Percentiles rank a stretch among this genome's conserved stretches.
These are phyloP conservation scores for Erysimum cheiranthoides DNA, from an alignment of 345 rosid species.

Conservation along the genomic window DNA sequence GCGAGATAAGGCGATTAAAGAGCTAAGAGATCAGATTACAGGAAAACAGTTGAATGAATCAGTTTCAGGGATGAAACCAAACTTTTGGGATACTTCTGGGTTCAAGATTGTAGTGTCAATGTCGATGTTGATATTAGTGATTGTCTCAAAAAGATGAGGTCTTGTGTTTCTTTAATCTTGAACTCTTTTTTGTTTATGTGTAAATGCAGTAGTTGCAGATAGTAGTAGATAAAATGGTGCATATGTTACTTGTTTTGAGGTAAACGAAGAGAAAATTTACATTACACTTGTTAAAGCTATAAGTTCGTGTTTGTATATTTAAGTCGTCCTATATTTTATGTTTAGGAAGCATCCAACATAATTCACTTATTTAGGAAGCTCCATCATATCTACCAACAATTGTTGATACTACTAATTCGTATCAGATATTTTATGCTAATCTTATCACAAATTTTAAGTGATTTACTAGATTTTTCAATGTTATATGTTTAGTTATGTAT, in stretches of 20 bases:
- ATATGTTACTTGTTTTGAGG: not conserved
- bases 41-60: constrained; percentile 51
- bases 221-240: constrained; percentile 31
- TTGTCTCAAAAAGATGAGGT: constrained; percentile 70
- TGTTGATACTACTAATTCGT: too few species aligned
- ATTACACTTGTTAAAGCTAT: not conserved
- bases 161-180: constrained; percentile 24
- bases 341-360: too few species aligned
- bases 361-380: too few species aligned
- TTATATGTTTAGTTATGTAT: too few species aligned
- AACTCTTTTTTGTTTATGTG: constrained; percentile 12
- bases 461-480: too few species aligned
- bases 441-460: too few species aligned
- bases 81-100: constrained; percentile 84
- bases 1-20: constrained; percentile 78
- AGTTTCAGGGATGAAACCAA: constrained; percentile 50
- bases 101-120: constrained; percentile 83
- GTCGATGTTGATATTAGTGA: constrained; percentile 87
- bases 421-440: too few species aligned
- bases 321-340: too few species aligned
- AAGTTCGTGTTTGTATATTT: too few species aligned
- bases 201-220: constrained; percentile 39
- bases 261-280: constrained; percentile 7
- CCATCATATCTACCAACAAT: too few species aligned
- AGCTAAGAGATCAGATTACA: constrained; percentile 68